Evolutionary conservation across 2,329 filamentous ascomycete genomes (phyloP), one percentile per base, ranked within the genome.

Genomic region (Mollisia scopiformis): DNA sequence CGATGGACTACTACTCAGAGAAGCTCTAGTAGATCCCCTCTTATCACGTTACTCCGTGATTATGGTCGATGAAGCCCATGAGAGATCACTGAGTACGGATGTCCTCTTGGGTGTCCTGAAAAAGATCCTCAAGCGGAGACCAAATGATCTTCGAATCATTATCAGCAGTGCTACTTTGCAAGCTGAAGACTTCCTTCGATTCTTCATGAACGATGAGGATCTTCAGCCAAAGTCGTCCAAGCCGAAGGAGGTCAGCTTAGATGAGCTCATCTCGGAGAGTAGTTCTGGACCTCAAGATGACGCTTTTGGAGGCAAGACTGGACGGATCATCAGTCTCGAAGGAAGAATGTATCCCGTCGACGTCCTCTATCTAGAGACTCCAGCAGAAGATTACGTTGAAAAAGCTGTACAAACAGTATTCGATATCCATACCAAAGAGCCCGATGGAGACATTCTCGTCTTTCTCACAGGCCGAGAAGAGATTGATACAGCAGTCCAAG

Each of bases 41-140:
- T 78, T 99, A 35, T 95, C 91, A 21, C 85, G 92, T 11, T 99
- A 99, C 74, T 96, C 93, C 0, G 90, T 97, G 47, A 92, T 99
- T 69, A 97, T 99, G 92, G 90, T 99, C 7, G 95, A 99, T 73
- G 94, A 98, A 77, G 95, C 94, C 6, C 95, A 99, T 73, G 94
- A 98, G 76, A 84, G 95, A 57, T 97, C 93, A 52, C 84, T 98
- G 61, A 96, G 92, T 74, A 96, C 93, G 0, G 95, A 99, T 72
- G 86, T 99, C 13, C 81, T 98, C 7, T 83, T 99, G 3, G 94
- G 95, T 0, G 79, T 98, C 14, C 76, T 99, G 39, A 97, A 96
- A 75, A 98, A 98, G 75, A 94, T 99, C 54, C 79, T 87, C 57
- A 92, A 86, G 74, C 89, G 87, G 71, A 83, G 95, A 46, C 84